A percentile compares a stretch with the other conserved stretches of the same genome.
Conservation (phyloP, 192 early-diverging fungal species). For the Gonapodya sp. region DNA sequence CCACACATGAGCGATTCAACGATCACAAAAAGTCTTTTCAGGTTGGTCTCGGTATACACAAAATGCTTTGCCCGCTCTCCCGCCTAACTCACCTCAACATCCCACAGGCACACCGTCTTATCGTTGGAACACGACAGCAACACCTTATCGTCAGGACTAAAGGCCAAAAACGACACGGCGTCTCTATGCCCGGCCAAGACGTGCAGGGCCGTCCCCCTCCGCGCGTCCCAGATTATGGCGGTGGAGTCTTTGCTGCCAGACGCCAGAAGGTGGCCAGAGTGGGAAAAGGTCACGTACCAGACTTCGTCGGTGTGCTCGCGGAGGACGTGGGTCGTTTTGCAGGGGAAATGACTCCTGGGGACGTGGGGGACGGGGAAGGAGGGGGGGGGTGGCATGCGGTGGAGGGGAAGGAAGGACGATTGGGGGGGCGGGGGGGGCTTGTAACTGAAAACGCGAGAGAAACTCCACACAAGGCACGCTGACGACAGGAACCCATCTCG, state of each 20-base stretch:
- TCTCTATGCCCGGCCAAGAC: slow-evolving; percentile 51
- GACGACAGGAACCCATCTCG: no score
- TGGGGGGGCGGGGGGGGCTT: no score
- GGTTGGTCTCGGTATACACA: no score
- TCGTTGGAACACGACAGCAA: slow-evolving; percentile 78
- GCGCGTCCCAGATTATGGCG: slow-evolving; percentile 78
- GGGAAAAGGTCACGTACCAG: slow-evolving; percentile 90
- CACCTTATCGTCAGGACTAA: slow-evolving; percentile 75
- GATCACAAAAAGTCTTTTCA: neutral
- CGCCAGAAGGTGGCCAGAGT: slow-evolving; percentile 75
- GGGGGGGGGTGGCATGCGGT: neutral
- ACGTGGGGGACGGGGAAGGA: no score
- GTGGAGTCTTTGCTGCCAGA: slow-evolving; percentile 84
- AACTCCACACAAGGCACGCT: no score
- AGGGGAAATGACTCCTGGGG: neutral
- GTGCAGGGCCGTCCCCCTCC: slow-evolving; percentile 24
- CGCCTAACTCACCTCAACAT: slow-evolving; percentile 38
- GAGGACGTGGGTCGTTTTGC: slow-evolving; percentile 18
- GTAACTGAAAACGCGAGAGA: no score
- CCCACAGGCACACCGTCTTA: slow-evolving; percentile 71
- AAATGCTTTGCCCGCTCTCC: neutral
- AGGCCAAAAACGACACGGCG: slow-evolving; percentile 74
- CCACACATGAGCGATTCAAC: neutral
- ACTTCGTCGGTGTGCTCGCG: slow-evolving; percentile 85
- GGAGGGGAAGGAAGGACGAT: no score